Evolutionary conservation across 495 filamentous ascomycete species (phyloP).

Genomic region (Aspergillus coremiiformis): DNA sequence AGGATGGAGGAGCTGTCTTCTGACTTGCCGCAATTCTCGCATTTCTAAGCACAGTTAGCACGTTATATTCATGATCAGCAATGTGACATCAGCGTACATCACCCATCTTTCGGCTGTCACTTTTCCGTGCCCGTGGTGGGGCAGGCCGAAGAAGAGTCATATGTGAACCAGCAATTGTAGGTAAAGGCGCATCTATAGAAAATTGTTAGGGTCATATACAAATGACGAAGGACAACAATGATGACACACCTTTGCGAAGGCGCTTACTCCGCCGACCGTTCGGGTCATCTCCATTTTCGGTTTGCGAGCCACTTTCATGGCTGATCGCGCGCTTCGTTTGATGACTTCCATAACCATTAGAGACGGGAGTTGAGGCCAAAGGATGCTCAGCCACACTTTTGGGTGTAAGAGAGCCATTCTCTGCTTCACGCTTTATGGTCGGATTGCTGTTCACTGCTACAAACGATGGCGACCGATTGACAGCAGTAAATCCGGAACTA

Average conservation of each 20-base stretch:
- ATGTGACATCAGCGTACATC: conserved; percentile 52
- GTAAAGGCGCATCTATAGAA: conserved; percentile 61
- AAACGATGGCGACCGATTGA: conserved; percentile 52
- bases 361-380: conserved; percentile 34
- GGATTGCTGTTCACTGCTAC: conserved; percentile 43
- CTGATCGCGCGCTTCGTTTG: conserved; percentile 78
- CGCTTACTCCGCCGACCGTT: conserved; percentile 83
- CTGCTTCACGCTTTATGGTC: conserved; percentile 43
- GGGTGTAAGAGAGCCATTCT: conserved; percentile 39
- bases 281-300: conserved; percentile 56
- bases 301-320: conserved; percentile 61
- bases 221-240: not conserved
- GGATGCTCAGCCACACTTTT: conserved; percentile 35
- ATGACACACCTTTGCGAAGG: conserved; percentile 74
- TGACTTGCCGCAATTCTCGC: conserved; percentile 78
- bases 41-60: conserved; percentile 49
- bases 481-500: conserved; percentile 68
- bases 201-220: conserved; percentile 9
- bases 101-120: conserved; percentile 57
- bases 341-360: conserved; percentile 52
- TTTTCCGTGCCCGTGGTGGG: conserved; percentile 62
- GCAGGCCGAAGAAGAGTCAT: conserved; percentile 90
- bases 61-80: not conserved
- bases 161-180: conserved; percentile 89
- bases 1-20: conserved; percentile 66